phyloP scores from a whole-genome alignment of 345 rosid species.

The Kandelia obovata region DNA sequence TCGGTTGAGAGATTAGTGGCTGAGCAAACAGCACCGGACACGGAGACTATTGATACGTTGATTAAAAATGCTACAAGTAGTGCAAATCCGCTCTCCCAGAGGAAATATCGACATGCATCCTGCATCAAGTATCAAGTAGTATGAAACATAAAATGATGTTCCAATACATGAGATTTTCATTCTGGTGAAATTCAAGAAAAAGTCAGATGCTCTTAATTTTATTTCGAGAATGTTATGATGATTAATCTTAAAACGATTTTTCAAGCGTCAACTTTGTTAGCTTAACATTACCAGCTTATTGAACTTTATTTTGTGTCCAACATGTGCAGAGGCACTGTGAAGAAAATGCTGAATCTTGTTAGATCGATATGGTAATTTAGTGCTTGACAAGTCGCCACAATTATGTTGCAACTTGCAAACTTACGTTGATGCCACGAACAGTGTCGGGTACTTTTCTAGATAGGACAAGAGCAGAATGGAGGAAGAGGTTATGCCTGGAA shows the following conservation, averaged over 20 bases:
- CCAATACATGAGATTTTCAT: too few species aligned
- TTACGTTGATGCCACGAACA: constrained; percentile 47
- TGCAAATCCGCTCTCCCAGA: constrained; percentile 61
- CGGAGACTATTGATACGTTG: constrained; percentile 54
- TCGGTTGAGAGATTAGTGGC: constrained; percentile 25
- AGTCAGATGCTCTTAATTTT: too few species aligned
- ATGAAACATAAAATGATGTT: too few species aligned
- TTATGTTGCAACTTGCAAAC: constrained; percentile 7
- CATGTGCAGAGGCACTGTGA: too few species aligned
- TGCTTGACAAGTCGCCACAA: background rate
- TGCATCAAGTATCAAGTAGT: constrained; percentile 6
- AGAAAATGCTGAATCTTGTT: too few species aligned
- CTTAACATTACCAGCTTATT: too few species aligned
- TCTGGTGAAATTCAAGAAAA: too few species aligned
- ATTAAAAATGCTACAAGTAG: constrained; percentile 57
- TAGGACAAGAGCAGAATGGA: constrained; percentile 42
- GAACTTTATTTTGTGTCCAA: too few species aligned
- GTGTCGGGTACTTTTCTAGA: constrained; percentile 40
- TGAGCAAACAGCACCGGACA: constrained; percentile 51
- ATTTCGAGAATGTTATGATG: too few species aligned
- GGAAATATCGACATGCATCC: constrained; percentile 61
- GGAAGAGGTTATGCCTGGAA: constrained; percentile 44
- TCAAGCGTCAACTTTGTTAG: too few species aligned
- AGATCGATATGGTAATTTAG: too few species aligned
- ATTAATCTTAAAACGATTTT: too few species aligned